Conservation (phyloP, 768 basidiomycete species). For the Suillus paluster region DNA sequence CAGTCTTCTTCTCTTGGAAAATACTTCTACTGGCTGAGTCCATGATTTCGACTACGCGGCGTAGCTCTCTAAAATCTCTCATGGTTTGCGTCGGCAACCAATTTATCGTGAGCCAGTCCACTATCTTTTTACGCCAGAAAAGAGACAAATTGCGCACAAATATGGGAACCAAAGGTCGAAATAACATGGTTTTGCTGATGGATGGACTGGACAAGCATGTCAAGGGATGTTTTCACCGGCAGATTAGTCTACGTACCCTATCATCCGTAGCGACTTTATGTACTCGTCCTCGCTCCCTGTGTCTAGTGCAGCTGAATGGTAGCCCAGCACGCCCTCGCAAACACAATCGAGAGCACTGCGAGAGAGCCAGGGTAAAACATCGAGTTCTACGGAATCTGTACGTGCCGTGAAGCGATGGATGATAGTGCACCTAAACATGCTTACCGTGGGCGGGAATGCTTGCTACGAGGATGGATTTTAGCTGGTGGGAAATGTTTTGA, state of each 20-base stretch:
- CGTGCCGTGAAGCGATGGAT: neutral
- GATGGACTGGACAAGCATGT: slow-evolving; percentile 9
- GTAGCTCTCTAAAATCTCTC: slow-evolving; percentile 2
- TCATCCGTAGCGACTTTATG: slow-evolving; percentile 18
- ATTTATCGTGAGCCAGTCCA: slow-evolving; percentile 22
- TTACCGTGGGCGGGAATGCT: neutral
- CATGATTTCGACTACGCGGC: slow-evolving; percentile 21
- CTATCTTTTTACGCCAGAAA: slow-evolving; percentile 20
- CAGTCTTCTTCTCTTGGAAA: slow-evolving; percentile 22
- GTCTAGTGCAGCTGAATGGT: slow-evolving; percentile 26
- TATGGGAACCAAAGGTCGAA: slow-evolving; percentile 22
- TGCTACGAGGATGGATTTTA: neutral
- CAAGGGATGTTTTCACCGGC: neutral
- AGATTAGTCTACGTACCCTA: slow-evolving; percentile 19
- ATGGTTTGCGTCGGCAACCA: slow-evolving; percentile 4
- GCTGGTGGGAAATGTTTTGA: slow-evolving; percentile 20
- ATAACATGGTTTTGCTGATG: slow-evolving; percentile 14
- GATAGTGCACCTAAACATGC: neutral
- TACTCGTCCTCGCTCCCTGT: slow-evolving; percentile 18
- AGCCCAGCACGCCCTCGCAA: slow-evolving; percentile 26
- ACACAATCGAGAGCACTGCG: slow-evolving; percentile 31
- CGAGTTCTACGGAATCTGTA: slow-evolving; percentile 19
- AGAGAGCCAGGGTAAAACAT: slow-evolving; percentile 27
- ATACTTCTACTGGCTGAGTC: slow-evolving; percentile 17
- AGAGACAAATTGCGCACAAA: slow-evolving; percentile 18